A percentile compares a stretch with the other conserved stretches of the same genome.
Conservation (phyloP, 202 grass and related monocot genomes). For the Eragrostis tef region DNA sequence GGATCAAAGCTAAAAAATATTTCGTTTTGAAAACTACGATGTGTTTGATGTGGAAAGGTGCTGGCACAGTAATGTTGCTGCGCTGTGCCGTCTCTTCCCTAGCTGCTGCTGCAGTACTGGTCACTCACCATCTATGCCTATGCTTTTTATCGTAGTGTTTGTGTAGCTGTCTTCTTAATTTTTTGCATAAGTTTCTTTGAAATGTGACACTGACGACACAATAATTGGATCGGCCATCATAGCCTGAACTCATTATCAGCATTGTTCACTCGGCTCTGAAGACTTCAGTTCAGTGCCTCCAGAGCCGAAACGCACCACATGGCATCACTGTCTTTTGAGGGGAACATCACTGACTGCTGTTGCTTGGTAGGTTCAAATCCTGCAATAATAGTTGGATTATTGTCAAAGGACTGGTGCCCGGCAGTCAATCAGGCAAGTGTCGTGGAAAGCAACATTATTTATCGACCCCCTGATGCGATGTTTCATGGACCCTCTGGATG, state of each 20-base stretch:
- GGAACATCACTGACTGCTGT: not conserved
- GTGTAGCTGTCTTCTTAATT: slow-evolving; percentile 29
- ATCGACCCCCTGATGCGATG: not conserved
- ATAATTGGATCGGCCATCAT: slow-evolving; percentile 25
- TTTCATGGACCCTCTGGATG: not conserved
- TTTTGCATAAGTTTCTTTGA: not conserved
- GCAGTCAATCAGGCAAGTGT: not conserved
- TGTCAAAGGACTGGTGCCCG: not conserved
- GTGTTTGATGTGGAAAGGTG: not conserved
- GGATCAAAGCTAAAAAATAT: not conserved
- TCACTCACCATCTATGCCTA: slow-evolving; percentile 23
- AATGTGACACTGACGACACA: not conserved
- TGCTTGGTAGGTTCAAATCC: not conserved
- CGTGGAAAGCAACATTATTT: slow-evolving; percentile 18
- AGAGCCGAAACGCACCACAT: slow-evolving; percentile 26
- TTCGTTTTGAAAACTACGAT: not conserved
- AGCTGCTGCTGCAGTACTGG: not conserved
- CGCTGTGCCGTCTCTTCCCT: not conserved
- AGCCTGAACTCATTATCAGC: slow-evolving; percentile 32
- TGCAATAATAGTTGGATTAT: slow-evolving; percentile 13
- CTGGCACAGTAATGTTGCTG: not conserved
- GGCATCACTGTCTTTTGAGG: not conserved
- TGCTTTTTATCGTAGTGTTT: slow-evolving; percentile 3
- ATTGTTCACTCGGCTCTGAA: not conserved
- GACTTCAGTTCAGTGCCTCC: not conserved